Conservation (phyloP, 768 basidiomycete species). For the Mycena capillaripes region DNA sequence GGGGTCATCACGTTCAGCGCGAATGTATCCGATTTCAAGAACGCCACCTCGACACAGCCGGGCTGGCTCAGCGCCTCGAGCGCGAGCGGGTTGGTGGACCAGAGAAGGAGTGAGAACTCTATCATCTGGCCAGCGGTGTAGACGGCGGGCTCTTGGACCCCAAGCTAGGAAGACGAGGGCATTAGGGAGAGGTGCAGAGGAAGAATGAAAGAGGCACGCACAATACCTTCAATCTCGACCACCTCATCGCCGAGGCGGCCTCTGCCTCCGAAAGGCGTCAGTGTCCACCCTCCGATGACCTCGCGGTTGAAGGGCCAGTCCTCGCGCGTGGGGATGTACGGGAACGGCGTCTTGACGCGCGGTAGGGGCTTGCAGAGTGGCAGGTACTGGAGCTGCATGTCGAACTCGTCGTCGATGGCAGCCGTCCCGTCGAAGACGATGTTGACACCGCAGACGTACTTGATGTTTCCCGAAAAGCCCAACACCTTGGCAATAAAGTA, state of each 20-base stretch:
- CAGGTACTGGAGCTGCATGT: constrained; percentile 31
- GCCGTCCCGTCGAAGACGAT: constrained; percentile 23
- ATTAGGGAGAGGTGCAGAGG: not conserved
- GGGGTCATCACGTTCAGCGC: constrained; percentile 20
- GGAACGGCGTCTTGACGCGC: constrained; percentile 22
- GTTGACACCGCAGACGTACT: constrained; percentile 25
- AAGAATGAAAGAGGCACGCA: not conserved
- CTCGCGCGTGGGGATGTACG: constrained; percentile 27
- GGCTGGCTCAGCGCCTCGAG: constrained; percentile 18
- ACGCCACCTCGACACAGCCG: constrained; percentile 22
- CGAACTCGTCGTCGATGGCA: constrained; percentile 29
- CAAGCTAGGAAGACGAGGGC: not conserved
- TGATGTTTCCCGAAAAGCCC: constrained; percentile 24
- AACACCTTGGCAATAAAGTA: constrained; percentile 11
- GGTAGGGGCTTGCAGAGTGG: too few relatives aligned
- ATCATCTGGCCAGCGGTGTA: constrained; percentile 22
- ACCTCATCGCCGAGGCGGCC: constrained; percentile 28
- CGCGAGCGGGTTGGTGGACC: constrained; percentile 10
- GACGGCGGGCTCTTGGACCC: constrained; percentile 18
- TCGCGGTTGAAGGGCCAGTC: constrained; percentile 34
- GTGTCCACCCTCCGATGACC: too few relatives aligned
- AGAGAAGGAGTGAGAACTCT: constrained; percentile 19
- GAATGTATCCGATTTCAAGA: constrained; percentile 29
- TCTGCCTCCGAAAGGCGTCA: constrained; percentile 33
- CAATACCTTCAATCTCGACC: constrained; percentile 31